A percentile compares a stretch with the other conserved stretches of the same genome.
These are phyloP conservation scores for Xylaria bambusicola DNA, from an alignment of 495 filamentous ascomycete species.

Conservation along the genomic window DNA sequence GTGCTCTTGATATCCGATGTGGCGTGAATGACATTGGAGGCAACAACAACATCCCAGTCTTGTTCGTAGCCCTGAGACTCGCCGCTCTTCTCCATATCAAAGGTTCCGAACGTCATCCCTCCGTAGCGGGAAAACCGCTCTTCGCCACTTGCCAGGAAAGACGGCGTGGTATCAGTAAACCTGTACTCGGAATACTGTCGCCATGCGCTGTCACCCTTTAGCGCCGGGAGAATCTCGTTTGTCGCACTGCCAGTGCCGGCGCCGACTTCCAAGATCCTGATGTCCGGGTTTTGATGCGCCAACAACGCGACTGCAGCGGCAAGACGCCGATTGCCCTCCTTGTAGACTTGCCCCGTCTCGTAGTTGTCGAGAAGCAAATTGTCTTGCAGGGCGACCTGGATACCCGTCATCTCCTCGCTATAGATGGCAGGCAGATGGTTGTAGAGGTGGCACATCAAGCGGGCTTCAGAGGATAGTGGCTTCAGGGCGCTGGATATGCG, in stretches of 20 bases:
- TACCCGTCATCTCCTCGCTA: not conserved
- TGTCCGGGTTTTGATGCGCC: not conserved
- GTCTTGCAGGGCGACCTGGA: not conserved
- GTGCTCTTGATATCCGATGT: conserved; percentile 34
- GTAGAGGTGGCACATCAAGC: conserved; percentile 5
- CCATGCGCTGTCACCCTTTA: not conserved
- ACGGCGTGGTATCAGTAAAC: not conserved
- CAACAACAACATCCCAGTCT: conserved; percentile 32
- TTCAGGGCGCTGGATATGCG: not conserved
- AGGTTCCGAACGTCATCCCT: not conserved
- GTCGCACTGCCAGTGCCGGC: conserved; percentile 1
- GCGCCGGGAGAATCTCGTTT: not conserved
- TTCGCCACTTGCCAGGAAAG: not conserved
- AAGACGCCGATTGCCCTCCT: not conserved
- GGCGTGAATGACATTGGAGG: conserved; percentile 43
- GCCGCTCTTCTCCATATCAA: not conserved
- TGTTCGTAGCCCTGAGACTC: conserved; percentile 24
- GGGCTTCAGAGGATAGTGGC: not conserved
- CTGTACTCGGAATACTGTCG: not conserved
- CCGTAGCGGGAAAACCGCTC: not conserved
- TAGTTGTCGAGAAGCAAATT: conserved; percentile 8
- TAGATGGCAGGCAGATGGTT: not conserved
- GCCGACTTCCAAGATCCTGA: not conserved
- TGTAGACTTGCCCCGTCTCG: not conserved
- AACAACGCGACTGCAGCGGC: not conserved